A percentile compares a stretch with the other conserved stretches of the same genome.
phyloP scores from a whole-genome alignment of 2,329 filamentous ascomycete genomes.

The Sporothrix humicola region DNA sequence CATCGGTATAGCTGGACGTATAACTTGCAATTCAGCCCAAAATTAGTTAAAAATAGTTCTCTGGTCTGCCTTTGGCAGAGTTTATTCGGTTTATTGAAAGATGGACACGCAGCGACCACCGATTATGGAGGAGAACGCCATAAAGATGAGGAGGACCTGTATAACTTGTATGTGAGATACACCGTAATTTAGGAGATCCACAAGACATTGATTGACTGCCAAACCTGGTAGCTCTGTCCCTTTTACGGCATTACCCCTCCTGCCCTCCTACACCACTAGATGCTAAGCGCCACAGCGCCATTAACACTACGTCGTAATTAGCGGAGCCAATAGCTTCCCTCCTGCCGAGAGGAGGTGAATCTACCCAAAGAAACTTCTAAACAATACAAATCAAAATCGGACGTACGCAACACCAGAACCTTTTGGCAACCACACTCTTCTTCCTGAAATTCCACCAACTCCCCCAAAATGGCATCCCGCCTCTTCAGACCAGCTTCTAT shows the following conservation, averaged over 20 bases:
- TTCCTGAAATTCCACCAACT: not conserved
- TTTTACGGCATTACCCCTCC: no score
- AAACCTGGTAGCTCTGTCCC: no score
- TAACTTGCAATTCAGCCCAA: no score
- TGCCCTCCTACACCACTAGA: no score
- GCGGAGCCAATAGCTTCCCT: not conserved
- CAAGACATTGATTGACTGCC: not conserved
- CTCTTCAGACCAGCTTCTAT: conserved; percentile 33
- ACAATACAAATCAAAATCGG: not conserved
- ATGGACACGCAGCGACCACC: no score
- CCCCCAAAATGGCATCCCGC: conserved; percentile 34
- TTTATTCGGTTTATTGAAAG: no score
- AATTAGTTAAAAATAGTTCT: no score
- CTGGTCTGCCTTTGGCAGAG: no score
- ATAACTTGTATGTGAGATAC: no score
- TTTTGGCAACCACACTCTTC: not conserved
- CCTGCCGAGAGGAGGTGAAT: not conserved
- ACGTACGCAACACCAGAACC: not conserved
- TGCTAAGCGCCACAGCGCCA: conserved; percentile 3
- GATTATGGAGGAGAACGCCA: no score
- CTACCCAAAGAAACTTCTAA: not conserved
- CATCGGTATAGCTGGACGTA: no score
- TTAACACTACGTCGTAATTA: not conserved
- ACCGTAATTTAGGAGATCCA: not conserved
- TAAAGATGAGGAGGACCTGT: no score